Conservation (phyloP, 371 early-diverging fungal genomes). For the Synchytrium microbalum region DNA sequence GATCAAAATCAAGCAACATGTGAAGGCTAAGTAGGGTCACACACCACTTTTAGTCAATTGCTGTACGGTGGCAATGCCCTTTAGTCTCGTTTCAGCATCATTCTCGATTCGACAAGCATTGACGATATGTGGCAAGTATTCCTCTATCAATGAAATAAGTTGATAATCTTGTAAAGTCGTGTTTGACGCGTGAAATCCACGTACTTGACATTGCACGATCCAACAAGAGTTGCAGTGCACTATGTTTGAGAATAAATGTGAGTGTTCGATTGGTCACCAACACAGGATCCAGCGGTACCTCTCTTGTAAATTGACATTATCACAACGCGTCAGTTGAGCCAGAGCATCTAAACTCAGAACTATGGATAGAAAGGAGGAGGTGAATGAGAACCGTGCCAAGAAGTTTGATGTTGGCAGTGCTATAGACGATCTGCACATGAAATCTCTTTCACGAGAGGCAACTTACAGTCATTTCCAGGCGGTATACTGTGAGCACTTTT, state of each 20-base stretch:
- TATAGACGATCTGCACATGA: too few species aligned
- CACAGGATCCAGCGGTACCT: slow-evolving; percentile 34
- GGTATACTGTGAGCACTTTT: too few species aligned
- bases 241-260: slow-evolving; percentile 12
- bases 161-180: not conserved
- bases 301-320: slow-evolving; percentile 57
- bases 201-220: slow-evolving; percentile 60
- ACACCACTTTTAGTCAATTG: slow-evolving; percentile 60
- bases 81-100: slow-evolving; percentile 41
- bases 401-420: too few species aligned
- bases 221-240: slow-evolving; percentile 54
- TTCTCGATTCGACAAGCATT: slow-evolving; percentile 37
- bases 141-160: slow-evolving; percentile 14
- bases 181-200: not conserved
- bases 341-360: slow-evolving; percentile 39
- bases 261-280: not conserved
- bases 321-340: slow-evolving; percentile 52
- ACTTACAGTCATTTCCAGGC: too few species aligned
- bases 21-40: not conserved
- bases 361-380: slow-evolving; percentile 6
- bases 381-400: too few species aligned
- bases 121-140: slow-evolving; percentile 44
- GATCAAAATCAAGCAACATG: slow-evolving; percentile 1
- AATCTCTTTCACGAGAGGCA: too few species aligned
- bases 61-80: slow-evolving; percentile 59